These are phyloP conservation scores for Trichoderma sp. DNA, from an alignment of 2,329 filamentous ascomycete species.

Conservation along the genomic window DNA sequence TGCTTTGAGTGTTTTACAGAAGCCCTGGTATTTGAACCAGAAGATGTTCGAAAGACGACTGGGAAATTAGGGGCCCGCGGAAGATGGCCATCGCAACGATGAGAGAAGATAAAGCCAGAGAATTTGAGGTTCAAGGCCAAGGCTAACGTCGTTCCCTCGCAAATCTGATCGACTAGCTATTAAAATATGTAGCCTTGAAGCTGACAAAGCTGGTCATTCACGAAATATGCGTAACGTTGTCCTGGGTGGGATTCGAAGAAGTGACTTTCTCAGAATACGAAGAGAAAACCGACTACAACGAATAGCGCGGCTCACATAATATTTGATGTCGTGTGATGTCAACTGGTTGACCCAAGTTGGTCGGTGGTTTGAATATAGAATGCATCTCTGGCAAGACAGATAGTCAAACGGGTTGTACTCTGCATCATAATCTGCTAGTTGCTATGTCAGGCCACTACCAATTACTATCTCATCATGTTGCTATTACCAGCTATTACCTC, in stretches of 20 bases:
- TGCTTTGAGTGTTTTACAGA: too few relatives aligned
- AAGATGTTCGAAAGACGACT: too few relatives aligned
- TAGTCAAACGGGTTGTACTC: neutral
- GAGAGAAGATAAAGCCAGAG: rapidly evolving
- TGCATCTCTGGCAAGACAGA: neutral
- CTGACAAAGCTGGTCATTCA: neutral
- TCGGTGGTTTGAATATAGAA: neutral
- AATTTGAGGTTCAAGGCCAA: too few relatives aligned
- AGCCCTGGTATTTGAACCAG: too few relatives aligned
- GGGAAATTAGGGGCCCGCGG: too few relatives aligned
- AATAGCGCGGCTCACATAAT: neutral
- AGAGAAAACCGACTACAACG: neutral
- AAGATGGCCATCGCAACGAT: too few relatives aligned
- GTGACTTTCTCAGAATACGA: neutral
- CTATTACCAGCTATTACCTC: neutral
- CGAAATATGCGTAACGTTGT: neutral
- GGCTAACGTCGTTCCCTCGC: too few relatives aligned
- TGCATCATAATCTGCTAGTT: neutral
- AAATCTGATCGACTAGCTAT: too few relatives aligned
- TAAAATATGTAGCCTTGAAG: too few relatives aligned
- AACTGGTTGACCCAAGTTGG: neutral
- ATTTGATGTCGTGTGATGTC: neutral
- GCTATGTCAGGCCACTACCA: neutral
- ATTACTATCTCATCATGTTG: neutral
- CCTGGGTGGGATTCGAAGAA: neutral